phyloP scores from a whole-genome alignment of 805 yeast genomes.

The Yarrowia sp. region DNA sequence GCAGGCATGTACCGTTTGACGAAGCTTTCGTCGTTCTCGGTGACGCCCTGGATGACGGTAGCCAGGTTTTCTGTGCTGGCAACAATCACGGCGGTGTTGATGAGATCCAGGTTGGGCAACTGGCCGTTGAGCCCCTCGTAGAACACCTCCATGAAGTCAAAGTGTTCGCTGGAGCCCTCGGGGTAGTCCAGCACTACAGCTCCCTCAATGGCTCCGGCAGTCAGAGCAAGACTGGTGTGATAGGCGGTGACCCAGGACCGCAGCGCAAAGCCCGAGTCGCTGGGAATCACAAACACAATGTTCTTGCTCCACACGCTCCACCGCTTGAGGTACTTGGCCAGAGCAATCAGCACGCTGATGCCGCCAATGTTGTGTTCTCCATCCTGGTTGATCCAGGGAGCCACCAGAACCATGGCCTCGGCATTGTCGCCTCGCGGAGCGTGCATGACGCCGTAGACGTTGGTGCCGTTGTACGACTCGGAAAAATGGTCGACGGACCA shows the following conservation, averaged over 20 bases:
- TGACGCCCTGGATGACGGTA: conserved; percentile 66
- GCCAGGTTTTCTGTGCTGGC: conserved; percentile 78
- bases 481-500: conserved; percentile 47
- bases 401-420: conserved; percentile 88
- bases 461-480: conserved; percentile 52
- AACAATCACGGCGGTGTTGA: conserved; percentile 79
- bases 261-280: conserved; percentile 69
- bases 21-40: conserved; percentile 35
- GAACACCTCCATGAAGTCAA: conserved; percentile 73
- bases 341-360: conserved; percentile 69
- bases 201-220: conserved; percentile 94
- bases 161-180: conserved; percentile 62
- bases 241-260: conserved; percentile 94
- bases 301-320: conserved; percentile 97
- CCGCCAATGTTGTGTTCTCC: conserved; percentile 79
- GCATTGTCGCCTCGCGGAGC: conserved; percentile 97
- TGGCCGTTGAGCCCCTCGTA: conserved; percentile 96
- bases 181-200: conserved; percentile 87
- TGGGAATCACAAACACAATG: conserved; percentile 83
- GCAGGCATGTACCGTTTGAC: conserved; percentile 12
- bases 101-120: conserved; percentile 88
- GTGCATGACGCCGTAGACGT: conserved; percentile 80
- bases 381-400: conserved; percentile 82
- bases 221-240: conserved; percentile 79
- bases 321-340: conserved; percentile 79